These are phyloP conservation scores for Yamadazyma buinensis DNA, from an alignment of 1,139 yeast genomes.

Conservation along the genomic window DNA sequence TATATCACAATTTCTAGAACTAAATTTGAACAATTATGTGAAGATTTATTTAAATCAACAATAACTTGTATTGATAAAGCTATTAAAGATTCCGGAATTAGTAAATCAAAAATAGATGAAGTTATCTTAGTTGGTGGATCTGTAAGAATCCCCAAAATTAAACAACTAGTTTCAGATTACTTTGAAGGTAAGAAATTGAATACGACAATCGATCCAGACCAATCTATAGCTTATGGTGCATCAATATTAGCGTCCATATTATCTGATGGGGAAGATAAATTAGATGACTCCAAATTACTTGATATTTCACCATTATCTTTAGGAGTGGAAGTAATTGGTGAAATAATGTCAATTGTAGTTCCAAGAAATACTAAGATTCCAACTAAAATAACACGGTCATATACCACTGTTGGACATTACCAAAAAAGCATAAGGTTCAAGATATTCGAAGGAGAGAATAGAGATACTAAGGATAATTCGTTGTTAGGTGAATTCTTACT, in stretches of 20 bases:
- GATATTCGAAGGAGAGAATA: conserved; percentile 95
- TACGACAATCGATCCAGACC: conserved; percentile 43
- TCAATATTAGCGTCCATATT: conserved; percentile 48
- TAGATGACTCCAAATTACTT: conserved; percentile 79
- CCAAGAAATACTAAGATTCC: conserved; percentile 96
- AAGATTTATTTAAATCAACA: conserved; percentile 40
- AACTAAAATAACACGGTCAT: conserved; percentile 89
- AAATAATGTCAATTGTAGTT: conserved; percentile 93
- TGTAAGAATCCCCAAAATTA: conserved; percentile 43
- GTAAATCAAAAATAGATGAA: conserved; percentile 36
- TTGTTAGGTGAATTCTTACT: conserved; percentile 90
- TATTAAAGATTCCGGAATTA: conserved; percentile 38
- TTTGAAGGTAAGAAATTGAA: conserved; percentile 44
- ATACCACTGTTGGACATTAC: conserved; percentile 94
- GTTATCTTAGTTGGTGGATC: conserved; percentile 44
- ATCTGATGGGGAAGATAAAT: conserved; percentile 76
- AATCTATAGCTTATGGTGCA: conserved; percentile 44
- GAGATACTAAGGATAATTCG: conserved; percentile 90
- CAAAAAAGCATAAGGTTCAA: conserved; percentile 94
- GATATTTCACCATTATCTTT: conserved; percentile 92
- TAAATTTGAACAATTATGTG: conserved; percentile 42
- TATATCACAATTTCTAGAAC: conserved; percentile 42
- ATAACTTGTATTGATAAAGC: conserved; percentile 42
- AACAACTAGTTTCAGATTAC: conserved; percentile 40
- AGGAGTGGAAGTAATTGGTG: conserved; percentile 96